Evolutionary conservation across 2,329 filamentous ascomycete species (phyloP), one percentile per base, ranked within the genome.

Genomic region (Arthrinium puccinioides): DNA sequence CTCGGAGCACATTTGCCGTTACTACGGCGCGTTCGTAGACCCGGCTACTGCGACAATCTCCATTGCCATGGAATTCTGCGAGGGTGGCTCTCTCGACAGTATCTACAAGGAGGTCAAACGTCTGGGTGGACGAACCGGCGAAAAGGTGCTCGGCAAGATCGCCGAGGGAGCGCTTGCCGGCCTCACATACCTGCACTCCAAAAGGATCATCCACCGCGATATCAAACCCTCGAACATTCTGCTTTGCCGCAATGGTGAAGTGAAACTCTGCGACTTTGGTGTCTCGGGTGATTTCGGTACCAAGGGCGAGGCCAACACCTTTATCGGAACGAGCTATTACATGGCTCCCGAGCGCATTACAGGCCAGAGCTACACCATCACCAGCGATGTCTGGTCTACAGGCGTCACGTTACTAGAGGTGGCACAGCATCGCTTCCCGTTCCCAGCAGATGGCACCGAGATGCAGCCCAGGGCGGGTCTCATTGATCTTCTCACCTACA

Each of bases 301-400:
- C 34, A 97, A 98, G 62, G 92, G 92, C 37, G 92, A 97, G 59
- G 92, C 92, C 47, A 96, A 97, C 60, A 98, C 92, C 0, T 98
- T 98, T 56, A 98, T 98, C 56, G 92, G 92, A 45, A 98, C 92
- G 10, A 94, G 87, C 43, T 98, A 97, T 60, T 98, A 98, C 69
- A 98, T 98, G 92, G 92, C 92, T 4, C 92, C 92, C 0, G 92
- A 98, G 62, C 84, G 92, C 36, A 98, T 98, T 59, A 96, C 92
- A 2, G 92, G 92, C 41, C 87, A 97, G 66, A 90, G 84, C 34
- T 98, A 98, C 63, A 98, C 90, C 44, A 98, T 98, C 61, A 98
- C 90, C 3, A 95, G 88, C 7, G 92, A 98, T 52, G 92, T 98
- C 39, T 98, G 92, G 92, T 96, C 89, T 28, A 82, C 95, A 7